Conservation (phyloP, 208 protist species). For the Naegleria gruberi region DNA sequence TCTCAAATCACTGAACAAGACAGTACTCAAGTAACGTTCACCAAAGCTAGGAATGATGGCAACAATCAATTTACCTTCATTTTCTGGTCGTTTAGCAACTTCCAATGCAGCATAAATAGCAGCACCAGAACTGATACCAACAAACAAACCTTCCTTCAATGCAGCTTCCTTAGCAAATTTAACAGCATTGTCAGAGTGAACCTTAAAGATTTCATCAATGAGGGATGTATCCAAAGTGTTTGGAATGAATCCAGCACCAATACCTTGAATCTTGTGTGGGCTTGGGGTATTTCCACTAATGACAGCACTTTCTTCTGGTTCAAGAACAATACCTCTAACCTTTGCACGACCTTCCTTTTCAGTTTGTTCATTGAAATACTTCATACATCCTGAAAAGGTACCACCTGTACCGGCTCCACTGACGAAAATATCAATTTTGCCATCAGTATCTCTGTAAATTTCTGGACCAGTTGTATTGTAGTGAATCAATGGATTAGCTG, state of each 20-base stretch:
- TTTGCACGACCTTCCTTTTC: conserved; percentile 35
- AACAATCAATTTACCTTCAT: conserved; percentile 72
- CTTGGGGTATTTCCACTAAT: conserved; percentile 58
- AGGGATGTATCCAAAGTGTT: conserved; percentile 52
- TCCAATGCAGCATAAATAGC: conserved; percentile 68
- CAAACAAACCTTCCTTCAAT: conserved; percentile 64
- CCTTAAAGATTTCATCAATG: conserved; percentile 61
- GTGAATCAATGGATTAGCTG: conserved; percentile 71
- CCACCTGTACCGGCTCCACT: conserved; percentile 75
- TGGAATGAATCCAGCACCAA: conserved; percentile 75
- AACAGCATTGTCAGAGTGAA: conserved; percentile 58
- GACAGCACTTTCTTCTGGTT: conserved; percentile 70
- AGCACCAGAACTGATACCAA: conserved; percentile 66
- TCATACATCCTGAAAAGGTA: conserved; percentile 24
- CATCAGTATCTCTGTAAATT: conserved; percentile 43
- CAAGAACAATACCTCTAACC: conserved; percentile 59
- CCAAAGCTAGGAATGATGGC: conserved; percentile 73
- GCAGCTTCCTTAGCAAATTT: conserved; percentile 58
- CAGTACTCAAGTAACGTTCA: conserved; percentile 73
- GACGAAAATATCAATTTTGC: conserved; percentile 62
- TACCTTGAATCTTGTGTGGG: conserved; percentile 77
- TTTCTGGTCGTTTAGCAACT: conserved; percentile 63
- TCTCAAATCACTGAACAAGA: conserved; percentile 56
- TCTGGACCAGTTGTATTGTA: conserved; percentile 77
- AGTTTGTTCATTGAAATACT: conserved; percentile 28